These are phyloP conservation scores for Ganoderma meredithae DNA, from an alignment of 1,284 basidiomycete genomes.

Conservation along the genomic window DNA sequence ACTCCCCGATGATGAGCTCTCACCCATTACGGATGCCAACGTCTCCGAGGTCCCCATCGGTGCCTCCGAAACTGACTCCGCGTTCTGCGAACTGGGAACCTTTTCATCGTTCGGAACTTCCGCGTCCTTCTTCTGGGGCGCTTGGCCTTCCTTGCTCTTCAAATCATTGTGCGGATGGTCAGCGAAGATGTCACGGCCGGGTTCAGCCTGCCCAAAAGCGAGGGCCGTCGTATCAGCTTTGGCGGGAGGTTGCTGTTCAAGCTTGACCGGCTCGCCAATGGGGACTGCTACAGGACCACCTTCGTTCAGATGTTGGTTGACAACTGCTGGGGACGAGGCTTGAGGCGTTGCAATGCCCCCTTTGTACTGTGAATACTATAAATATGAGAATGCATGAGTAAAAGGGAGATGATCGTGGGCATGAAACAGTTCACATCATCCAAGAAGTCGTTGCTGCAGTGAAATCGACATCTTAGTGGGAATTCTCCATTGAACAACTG, in stretches of 20 bases:
- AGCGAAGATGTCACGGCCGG: constrained; percentile 73
- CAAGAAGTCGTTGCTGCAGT: constrained; percentile 64
- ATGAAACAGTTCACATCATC: constrained; percentile 56
- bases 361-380: constrained; percentile 63
- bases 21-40: neutral
- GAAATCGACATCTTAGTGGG: neutral
- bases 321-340: constrained; percentile 47
- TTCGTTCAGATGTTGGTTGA: constrained; percentile 20
- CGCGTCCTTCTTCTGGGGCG: constrained; percentile 14
- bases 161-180: constrained; percentile 39
- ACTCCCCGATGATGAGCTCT: neutral
- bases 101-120: constrained; percentile 5
- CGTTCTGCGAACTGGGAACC: constrained; percentile 19
- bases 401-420: constrained; percentile 3
- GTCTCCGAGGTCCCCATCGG: constrained; percentile 1
- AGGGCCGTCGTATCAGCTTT: constrained; percentile 48
- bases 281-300: constrained; percentile 46
- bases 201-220: constrained; percentile 62
- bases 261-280: constrained; percentile 47
- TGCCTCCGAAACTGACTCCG: constrained; percentile 15
- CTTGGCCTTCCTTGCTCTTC: constrained; percentile 30
- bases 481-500: neutral
- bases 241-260: constrained; percentile 24
- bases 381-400: neutral
- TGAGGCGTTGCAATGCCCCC: constrained; percentile 48